These are phyloP conservation scores for Raddia distichophylla DNA, from an alignment of 176 grass and related monocot genomes.

Conservation along the genomic window DNA sequence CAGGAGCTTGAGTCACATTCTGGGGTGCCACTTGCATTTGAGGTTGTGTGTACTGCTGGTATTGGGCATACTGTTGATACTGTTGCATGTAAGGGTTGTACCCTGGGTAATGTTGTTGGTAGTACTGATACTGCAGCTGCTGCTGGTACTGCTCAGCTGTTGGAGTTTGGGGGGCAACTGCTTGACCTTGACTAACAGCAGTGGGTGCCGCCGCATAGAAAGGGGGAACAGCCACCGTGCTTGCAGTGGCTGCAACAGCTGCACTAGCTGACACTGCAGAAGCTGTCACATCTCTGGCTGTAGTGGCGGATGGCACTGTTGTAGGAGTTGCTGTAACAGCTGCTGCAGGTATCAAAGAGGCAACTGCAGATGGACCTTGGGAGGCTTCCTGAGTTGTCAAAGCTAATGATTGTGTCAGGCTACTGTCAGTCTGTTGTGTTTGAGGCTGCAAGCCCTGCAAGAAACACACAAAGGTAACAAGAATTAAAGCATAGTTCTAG, in stretches of 20 bases:
- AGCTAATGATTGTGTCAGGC: slow-evolving; percentile 44
- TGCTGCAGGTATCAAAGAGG: slow-evolving; percentile 45
- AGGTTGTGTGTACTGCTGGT: slow-evolving; percentile 72
- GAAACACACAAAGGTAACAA: slow-evolving; percentile 31
- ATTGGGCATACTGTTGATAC: slow-evolving; percentile 77
- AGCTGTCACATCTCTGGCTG: slow-evolving; percentile 37
- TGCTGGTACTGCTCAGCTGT: slow-evolving; percentile 82
- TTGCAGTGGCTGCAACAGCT: slow-evolving; percentile 36
- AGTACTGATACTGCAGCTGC: slow-evolving; percentile 71
- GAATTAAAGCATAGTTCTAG: slow-evolving; percentile 12
- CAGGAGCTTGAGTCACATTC: slow-evolving; percentile 49
- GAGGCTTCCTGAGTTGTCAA: slow-evolving; percentile 42
- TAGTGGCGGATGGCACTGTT: slow-evolving; percentile 18
- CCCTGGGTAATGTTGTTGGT: slow-evolving; percentile 85
- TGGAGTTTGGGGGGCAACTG: slow-evolving; percentile 45
- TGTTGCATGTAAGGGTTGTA: slow-evolving; percentile 77
- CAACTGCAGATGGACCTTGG: slow-evolving; percentile 46
- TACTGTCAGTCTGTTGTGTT: slow-evolving; percentile 59
- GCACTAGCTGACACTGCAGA: slow-evolving; percentile 31
- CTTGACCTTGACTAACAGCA: slow-evolving; percentile 52
- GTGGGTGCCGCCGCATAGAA: slow-evolving; percentile 37
- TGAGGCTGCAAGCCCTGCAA: slow-evolving; percentile 72
- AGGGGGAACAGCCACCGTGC: slow-evolving; percentile 21
- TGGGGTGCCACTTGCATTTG: slow-evolving; percentile 48
- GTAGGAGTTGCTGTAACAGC: slow-evolving; percentile 31